A percentile compares a stretch with the other conserved stretches of the same genome.
Conservation (phyloP, 2,329 filamentous ascomycete genomes). For the Aureobasidium sp. region DNA sequence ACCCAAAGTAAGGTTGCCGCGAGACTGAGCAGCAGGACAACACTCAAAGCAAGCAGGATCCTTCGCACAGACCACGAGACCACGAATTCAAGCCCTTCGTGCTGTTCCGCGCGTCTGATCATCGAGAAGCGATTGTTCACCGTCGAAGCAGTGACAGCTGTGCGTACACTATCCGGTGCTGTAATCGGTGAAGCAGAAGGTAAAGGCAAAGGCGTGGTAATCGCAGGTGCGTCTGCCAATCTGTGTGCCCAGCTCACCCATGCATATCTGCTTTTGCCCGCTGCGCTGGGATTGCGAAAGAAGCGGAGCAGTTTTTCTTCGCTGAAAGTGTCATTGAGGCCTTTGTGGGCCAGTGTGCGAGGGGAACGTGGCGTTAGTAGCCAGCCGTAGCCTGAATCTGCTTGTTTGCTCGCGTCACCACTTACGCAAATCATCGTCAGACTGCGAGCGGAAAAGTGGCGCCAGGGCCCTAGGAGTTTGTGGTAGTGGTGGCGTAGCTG, state of each 20-base stretch:
- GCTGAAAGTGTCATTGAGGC: conserved; percentile 31
- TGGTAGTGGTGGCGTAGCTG: conserved; percentile 24
- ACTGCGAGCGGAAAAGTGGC: conserved; percentile 28
- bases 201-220: neutral
- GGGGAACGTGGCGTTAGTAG: conserved; percentile 24
- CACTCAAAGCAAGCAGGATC: conserved; percentile 24
- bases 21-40: conserved; percentile 26
- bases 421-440: conserved; percentile 26
- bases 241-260: conserved; percentile 40
- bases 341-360: conserved; percentile 25
- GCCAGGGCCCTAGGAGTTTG: conserved; percentile 22
- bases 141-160: neutral
- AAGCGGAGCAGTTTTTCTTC: conserved; percentile 34
- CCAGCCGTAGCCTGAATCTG: conserved; percentile 27
- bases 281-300: conserved; percentile 29
- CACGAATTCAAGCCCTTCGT: conserved; percentile 32
- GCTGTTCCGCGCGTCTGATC: conserved; percentile 20
- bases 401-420: conserved; percentile 21
- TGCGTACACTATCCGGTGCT: neutral
- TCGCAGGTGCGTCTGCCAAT: conserved; percentile 23
- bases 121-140: conserved; percentile 10
- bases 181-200: neutral
- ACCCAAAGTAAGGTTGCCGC: conserved; percentile 31
- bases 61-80: conserved; percentile 27
- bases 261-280: conserved; percentile 33